Percentiles rank a stretch among this genome's conserved stretches.
These are phyloP conservation scores for Malassezia japonica DNA, from an alignment of 1,284 basidiomycete genomes.

Conservation along the genomic window DNA sequence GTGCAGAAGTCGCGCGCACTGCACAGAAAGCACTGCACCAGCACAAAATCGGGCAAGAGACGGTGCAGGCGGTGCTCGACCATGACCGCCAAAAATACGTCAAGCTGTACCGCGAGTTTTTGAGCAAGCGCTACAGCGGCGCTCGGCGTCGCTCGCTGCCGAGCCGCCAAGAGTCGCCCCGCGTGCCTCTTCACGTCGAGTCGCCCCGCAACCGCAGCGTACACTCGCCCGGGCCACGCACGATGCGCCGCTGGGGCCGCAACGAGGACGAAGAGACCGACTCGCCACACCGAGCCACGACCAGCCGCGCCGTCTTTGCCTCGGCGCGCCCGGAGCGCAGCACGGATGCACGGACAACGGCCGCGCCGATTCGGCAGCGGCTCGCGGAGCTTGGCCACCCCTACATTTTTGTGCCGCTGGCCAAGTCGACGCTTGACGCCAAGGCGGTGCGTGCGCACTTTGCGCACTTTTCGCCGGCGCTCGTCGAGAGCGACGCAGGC, in stretches of 20 bases:
- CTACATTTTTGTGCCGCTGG: conserved; percentile 28
- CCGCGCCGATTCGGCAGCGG: conserved; percentile 11
- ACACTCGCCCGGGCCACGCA: neutral
- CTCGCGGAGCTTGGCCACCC: conserved; percentile 18
- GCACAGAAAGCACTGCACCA: conserved; percentile 22
- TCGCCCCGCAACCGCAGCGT: neutral
- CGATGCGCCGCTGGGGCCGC: neutral
- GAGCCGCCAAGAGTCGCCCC: no score
- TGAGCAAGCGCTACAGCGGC: conserved; percentile 52
- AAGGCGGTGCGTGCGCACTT: conserved; percentile 30
- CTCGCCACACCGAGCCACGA: conserved; percentile 8
- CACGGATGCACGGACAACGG: neutral
- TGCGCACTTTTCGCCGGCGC: conserved; percentile 19
- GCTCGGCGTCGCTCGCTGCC: neutral
- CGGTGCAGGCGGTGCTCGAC: conserved; percentile 39
- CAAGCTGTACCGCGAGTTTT: conserved; percentile 51
- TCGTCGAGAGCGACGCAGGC: conserved; percentile 36
- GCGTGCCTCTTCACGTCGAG: no score
- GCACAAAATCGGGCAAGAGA: conserved; percentile 10
- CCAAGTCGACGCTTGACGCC: conserved; percentile 20
- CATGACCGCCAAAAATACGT: conserved; percentile 49
- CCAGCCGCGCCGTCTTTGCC: conserved; percentile 6
- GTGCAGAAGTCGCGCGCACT: conserved; percentile 19
- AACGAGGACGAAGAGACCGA: neutral
- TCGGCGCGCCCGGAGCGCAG: neutral